A percentile compares a stretch with the other conserved stretches of the same genome.
These are phyloP conservation scores for Verticillium klebahnii DNA, from an alignment of 2,329 filamentous ascomycete species.

Conservation along the genomic window DNA sequence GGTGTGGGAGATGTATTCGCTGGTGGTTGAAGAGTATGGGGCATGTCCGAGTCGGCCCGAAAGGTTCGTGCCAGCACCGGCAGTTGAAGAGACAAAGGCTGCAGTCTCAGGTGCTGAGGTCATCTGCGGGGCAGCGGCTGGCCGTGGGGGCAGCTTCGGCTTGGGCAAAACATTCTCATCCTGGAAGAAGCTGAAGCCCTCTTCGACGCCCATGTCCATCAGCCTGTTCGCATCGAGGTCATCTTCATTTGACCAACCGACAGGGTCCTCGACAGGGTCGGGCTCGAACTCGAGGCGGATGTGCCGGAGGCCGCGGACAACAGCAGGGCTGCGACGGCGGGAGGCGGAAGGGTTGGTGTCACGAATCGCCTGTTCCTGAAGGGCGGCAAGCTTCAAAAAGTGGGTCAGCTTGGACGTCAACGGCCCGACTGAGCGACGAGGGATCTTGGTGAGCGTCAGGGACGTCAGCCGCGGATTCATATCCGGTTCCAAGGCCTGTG, in stretches of 20 bases:
- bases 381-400: slow-evolving; percentile 41
- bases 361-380: slow-evolving; percentile 44
- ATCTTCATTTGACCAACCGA: slow-evolving; percentile 22
- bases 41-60: slow-evolving; percentile 18
- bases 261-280: slow-evolving; percentile 31
- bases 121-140: slow-evolving; percentile 13
- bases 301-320: slow-evolving; percentile 47
- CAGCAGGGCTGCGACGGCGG: slow-evolving; percentile 31
- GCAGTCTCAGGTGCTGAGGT: slow-evolving; percentile 17
- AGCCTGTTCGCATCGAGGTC: slow-evolving; percentile 37
- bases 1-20: slow-evolving; percentile 21
- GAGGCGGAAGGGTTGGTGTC: slow-evolving; percentile 15
- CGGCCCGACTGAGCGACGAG: slow-evolving; percentile 46
- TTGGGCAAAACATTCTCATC: slow-evolving; percentile 14
- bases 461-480: slow-evolving; percentile 51
- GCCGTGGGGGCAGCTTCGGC: slow-evolving; percentile 36
- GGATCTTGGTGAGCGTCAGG: slow-evolving; percentile 50
- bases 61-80: slow-evolving; percentile 1
- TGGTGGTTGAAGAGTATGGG: slow-evolving; percentile 18
- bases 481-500: slow-evolving; percentile 45
- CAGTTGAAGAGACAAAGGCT: not conserved
- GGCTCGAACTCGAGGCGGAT: slow-evolving; percentile 51
- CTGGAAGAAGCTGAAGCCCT: slow-evolving; percentile 43
- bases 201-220: slow-evolving; percentile 28
- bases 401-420: slow-evolving; percentile 40